Base-by-base conservation (phyloP, 106 monocot genomes). In the Acanthochlamys bracteata region DNA sequence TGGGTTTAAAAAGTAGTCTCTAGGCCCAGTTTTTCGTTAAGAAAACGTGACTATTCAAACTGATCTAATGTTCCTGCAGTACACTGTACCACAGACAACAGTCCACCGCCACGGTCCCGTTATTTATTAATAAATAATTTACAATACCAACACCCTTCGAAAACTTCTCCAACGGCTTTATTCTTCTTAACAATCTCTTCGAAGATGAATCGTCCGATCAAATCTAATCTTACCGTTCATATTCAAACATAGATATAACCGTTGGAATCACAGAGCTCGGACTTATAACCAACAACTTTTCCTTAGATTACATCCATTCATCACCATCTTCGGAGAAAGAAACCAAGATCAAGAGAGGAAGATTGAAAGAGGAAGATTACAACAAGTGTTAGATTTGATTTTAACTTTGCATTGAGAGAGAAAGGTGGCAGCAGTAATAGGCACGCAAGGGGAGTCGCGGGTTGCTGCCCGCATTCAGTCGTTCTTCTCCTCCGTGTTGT, bases 401-500 rank as follows among this genome's bases (percentile, higher is more conserved):
- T 55, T 1, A 22, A 20, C 20, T 10, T 20, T 45, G 63, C 16
- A 6, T 45, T 63, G 11, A 43, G 21, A 22, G 49, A 49, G 49
- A 12, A 17, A 49, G 39, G 45, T 43, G 25, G 63, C 64, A 56
- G 64, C 72, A 25, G 42, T 43, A 17, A 22, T 24, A 24, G 54
- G 14, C 14, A 55, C 15, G 27, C 64, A 72, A 26, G 72, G 72
- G 25, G 72, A 65, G 43, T 72, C 63, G 64, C 58, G 70, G 70
- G 49, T 49, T 17, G 25, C 61, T 4, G 41, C 54, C 56, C 63
- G 72, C 51, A 64, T 77, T 61, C 66, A 58, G 7, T 69, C 71
- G 11, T 72, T 79, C 66, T 57, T 76, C 20, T 65, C 69, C 23
- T 60, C 75, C 3, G 78, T 73, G 58, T 59, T 75, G 54, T 58